phyloP scores from a whole-genome alignment of 2,329 filamentous ascomycete genomes.

The Penicillium sp. region DNA sequence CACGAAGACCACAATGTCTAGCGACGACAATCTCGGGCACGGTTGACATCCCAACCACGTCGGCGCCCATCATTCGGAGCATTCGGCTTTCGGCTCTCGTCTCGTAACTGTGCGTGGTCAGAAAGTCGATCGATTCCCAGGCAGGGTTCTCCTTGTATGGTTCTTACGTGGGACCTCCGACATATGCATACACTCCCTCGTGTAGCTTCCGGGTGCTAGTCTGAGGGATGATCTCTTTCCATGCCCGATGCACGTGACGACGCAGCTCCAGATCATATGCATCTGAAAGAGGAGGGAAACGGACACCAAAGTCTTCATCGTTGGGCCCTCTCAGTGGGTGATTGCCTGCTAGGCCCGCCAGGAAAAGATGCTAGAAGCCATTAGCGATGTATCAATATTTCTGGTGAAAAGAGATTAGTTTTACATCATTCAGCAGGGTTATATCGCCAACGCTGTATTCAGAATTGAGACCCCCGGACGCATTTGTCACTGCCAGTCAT shows the following conservation, averaged over 20 bases:
- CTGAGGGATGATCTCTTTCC: constrained; percentile 55
- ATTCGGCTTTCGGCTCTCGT: constrained; percentile 68
- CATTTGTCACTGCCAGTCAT: constrained; percentile 62
- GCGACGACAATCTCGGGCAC: constrained; percentile 71
- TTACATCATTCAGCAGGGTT: constrained; percentile 66
- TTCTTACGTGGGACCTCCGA: constrained; percentile 63
- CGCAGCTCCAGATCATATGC: constrained; percentile 68
- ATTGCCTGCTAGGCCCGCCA: constrained; percentile 64
- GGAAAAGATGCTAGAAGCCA: constrained; percentile 60
- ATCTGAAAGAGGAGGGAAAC: constrained; percentile 68
- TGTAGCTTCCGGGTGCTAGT: constrained; percentile 59
- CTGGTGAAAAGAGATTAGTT: constrained; percentile 18
- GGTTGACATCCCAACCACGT: constrained; percentile 73
- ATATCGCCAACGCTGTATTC: constrained; percentile 68
- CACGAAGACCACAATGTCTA: constrained; percentile 65
- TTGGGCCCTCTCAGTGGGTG: constrained; percentile 68
- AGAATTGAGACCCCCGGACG: constrained; percentile 68
- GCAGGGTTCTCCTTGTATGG: not conserved
- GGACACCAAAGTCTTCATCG: constrained; percentile 63
- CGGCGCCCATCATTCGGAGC: constrained; percentile 64
- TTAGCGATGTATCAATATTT: constrained; percentile 15
- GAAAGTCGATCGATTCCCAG: not conserved
- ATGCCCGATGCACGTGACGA: constrained; percentile 60
- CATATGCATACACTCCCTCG: constrained; percentile 69
- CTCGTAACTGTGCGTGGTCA: constrained; percentile 56